A percentile compares a stretch with the other conserved stretches of the same genome.
Conservation (phyloP, 1,284 basidiomycete species). For the Amylostereum areolatum region DNA sequence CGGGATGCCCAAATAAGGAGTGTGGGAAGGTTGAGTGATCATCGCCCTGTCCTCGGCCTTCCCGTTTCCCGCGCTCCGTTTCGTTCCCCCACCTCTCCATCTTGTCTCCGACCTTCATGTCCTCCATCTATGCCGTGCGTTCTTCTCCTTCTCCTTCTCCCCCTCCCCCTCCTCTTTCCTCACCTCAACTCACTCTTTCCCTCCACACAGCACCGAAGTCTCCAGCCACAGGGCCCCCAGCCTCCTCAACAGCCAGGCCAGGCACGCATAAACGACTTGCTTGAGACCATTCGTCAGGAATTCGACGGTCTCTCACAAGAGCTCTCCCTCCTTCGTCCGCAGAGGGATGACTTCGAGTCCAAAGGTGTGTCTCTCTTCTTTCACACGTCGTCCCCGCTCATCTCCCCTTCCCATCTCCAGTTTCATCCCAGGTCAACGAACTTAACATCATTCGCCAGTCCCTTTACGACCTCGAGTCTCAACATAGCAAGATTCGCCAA, state of each 20-base stretch:
- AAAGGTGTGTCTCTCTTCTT: slow-evolving; percentile 54
- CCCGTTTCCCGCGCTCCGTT: too few relatives aligned
- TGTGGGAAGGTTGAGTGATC: too few relatives aligned
- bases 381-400: background rate
- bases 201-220: slow-evolving; percentile 51
- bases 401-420: slow-evolving; percentile 27
- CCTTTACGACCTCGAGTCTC: slow-evolving; percentile 73
- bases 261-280: slow-evolving; percentile 66
- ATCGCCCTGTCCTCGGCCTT: too few relatives aligned
- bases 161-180: background rate
- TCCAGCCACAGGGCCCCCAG: slow-evolving; percentile 51
- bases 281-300: slow-evolving; percentile 83
- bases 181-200: slow-evolving; percentile 6
- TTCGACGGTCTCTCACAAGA: slow-evolving; percentile 79
- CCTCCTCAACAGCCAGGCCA: slow-evolving; percentile 32
- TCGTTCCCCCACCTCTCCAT: too few relatives aligned
- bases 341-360: slow-evolving; percentile 86
- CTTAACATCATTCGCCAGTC: slow-evolving; percentile 69
- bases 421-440: slow-evolving; percentile 66
- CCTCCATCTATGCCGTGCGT: slow-evolving; percentile 30
- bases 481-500: slow-evolving; percentile 65
- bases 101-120: slow-evolving; percentile 16
- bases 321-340: slow-evolving; percentile 59
- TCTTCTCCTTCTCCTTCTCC: slow-evolving; percentile 2
- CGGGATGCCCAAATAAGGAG: too few relatives aligned